Base-by-base conservation (phyloP, 2,329 filamentous ascomycete genomes). In the Exutisphaerella laricina region DNA sequence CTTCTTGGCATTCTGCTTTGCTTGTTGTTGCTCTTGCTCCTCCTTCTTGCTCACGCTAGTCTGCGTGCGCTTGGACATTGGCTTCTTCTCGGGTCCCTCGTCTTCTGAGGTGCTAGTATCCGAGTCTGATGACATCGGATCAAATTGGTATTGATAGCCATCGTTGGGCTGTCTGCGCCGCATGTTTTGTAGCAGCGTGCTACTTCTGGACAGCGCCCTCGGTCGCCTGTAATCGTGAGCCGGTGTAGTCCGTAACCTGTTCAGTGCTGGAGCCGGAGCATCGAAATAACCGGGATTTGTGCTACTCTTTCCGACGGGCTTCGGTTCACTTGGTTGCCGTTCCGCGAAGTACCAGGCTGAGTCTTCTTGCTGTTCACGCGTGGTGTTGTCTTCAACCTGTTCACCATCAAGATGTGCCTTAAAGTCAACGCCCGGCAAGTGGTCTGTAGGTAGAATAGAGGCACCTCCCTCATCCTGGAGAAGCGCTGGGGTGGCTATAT, bases 91-190 rank as follows among this genome's bases (percentile, higher is more conserved):
- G 16, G 50, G 54, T 6, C 56, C 58, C 17, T 64, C 58, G 40
- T 59, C 59, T 7, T 58, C 60, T 25, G 54, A 55, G 42, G 49
- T 61, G 39, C 50, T 59, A 12, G 47, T 57, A 23, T 57, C 55
- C 4, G 48, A 55, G 25, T 56, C 55, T 28, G 53, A 54, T 6
- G 50, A 54, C 55, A 56, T 52, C 1, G 55, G 53, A 36, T 60
- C 56, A 45, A 60, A 60, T 3, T 36, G 43, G 33, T 58, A 60
- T 9, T 54, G 49, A 33, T 56, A 57, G n/a, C 45, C 41, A 5
- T 32, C 39, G 20, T 34, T 40, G 30, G 25, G 46, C 37, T 40
- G 50, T 46, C 36, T 41, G 32, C 50, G 50, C 20, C 29, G 35
- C 45, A 56, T 45, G 10, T 48, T 50, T 14, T 44, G 41, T 28